Conservation (phyloP, 1,139 yeast genomes). For the Suhomyces maxii region DNA sequence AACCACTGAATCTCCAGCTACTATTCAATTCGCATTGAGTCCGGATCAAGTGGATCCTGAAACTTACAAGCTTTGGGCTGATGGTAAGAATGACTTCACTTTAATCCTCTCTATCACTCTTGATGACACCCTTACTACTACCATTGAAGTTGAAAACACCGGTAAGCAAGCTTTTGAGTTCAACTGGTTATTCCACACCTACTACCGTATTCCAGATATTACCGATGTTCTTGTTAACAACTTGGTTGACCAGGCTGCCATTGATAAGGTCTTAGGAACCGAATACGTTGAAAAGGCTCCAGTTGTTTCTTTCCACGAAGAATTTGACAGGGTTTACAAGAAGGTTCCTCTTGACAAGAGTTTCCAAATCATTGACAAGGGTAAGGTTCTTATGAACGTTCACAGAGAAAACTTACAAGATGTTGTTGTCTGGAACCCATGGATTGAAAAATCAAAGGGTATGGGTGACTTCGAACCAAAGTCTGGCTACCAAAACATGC, state of each 20-base stretch:
- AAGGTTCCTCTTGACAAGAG: constrained; percentile 54
- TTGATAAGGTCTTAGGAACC: constrained; percentile 69
- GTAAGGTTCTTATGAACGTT: constrained; percentile 67
- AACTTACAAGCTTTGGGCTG: constrained; percentile 56
- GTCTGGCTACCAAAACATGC: constrained; percentile 78
- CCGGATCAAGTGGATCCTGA: constrained; percentile 74
- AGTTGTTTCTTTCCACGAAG: constrained; percentile 70
- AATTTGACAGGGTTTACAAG: constrained; percentile 81
- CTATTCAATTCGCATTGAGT: constrained; percentile 86
- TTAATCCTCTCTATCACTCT: constrained; percentile 69
- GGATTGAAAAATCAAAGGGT: constrained; percentile 75
- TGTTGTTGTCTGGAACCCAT: constrained; percentile 97
- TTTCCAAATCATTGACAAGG: constrained; percentile 66
- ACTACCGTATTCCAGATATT: constrained; percentile 72
- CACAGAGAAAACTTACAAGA: constrained; percentile 73
- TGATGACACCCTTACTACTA: constrained; percentile 58
- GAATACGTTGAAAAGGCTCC: constrained; percentile 71
- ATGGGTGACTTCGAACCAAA: constrained; percentile 91
- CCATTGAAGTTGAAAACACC: constrained; percentile 73
- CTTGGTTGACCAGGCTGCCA: constrained; percentile 66
- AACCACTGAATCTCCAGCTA: constrained; percentile 51
- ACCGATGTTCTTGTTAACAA: constrained; percentile 77
- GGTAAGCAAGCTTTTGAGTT: constrained; percentile 69
- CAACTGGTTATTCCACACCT: constrained; percentile 96
- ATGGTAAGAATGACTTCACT: constrained; percentile 66